Evolutionary conservation across 805 yeast species (phyloP).

Genomic region (Babjeviella inositovora): DNA sequence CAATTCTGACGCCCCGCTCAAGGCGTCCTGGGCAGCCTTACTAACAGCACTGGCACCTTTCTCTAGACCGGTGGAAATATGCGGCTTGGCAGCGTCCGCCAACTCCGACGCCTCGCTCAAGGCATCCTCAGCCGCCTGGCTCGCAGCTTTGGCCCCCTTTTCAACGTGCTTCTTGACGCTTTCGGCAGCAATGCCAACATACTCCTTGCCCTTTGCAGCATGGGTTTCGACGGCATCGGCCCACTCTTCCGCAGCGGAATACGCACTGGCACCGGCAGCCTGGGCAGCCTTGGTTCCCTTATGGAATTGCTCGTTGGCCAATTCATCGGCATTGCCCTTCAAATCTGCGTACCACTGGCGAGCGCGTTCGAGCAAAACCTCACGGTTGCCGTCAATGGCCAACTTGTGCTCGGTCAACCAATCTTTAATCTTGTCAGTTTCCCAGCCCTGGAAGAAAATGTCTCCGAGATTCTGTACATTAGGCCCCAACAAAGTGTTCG

Average conservation of each 20-base stretch:
- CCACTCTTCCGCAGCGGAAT: constrained; percentile 7
- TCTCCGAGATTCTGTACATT: constrained; percentile 8
- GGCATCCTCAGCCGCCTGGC: too few species aligned
- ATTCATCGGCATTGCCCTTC: constrained; percentile 3
- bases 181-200: constrained; percentile 1
- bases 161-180: too few species aligned
- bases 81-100: too few species aligned
- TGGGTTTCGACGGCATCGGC: constrained; percentile 7
- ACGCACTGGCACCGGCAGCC: constrained; percentile 7
- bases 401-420: constrained; percentile 19
- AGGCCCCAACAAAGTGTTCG: constrained; percentile 14
- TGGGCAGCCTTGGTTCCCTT: constrained; percentile 3
- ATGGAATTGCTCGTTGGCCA: too few species aligned
- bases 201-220: constrained; percentile 2
- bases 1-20: too few species aligned
- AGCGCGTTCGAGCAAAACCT: constrained; percentile 8
- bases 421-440: constrained; percentile 16
- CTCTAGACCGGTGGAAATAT: too few species aligned
- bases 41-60: too few species aligned
- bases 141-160: too few species aligned
- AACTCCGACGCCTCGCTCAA: too few species aligned
- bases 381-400: constrained; percentile 8
- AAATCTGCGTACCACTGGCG: constrained; percentile 3
- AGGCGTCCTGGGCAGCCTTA: too few species aligned
- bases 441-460: constrained; percentile 18